phyloP scores from a whole-genome alignment of 805 yeast genomes.

The Ogataea allantospora region DNA sequence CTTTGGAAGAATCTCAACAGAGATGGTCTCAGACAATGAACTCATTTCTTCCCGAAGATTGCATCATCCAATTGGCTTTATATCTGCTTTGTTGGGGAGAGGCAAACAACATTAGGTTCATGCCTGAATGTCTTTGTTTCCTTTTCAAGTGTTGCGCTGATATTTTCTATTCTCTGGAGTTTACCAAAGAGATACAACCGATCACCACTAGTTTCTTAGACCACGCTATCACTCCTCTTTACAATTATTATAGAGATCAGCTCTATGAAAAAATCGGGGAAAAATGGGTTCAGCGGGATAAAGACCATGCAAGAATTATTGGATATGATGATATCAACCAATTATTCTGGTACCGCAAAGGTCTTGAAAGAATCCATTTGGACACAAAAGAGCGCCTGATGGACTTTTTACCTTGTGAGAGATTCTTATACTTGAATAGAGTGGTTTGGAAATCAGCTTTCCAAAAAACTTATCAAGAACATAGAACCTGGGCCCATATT shows the following conservation, averaged over 20 bases:
- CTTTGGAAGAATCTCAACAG: slow-evolving; percentile 44
- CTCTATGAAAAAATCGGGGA: slow-evolving; percentile 46
- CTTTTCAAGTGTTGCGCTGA: slow-evolving; percentile 80
- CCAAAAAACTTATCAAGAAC: slow-evolving; percentile 71
- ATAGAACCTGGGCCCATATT: slow-evolving; percentile 74
- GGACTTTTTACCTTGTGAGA: slow-evolving; percentile 50
- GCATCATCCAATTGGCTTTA: slow-evolving; percentile 61
- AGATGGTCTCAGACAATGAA: slow-evolving; percentile 55
- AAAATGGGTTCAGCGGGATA: slow-evolving; percentile 45
- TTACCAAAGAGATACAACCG: slow-evolving; percentile 33
- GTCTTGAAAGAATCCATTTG: slow-evolving; percentile 56
- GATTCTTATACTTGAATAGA: slow-evolving; percentile 53
- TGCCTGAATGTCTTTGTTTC: slow-evolving; percentile 88
- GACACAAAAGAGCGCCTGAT: slow-evolving; percentile 45
- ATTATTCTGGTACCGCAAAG: slow-evolving; percentile 77
- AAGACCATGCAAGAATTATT: slow-evolving; percentile 65
- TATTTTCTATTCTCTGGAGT: slow-evolving; percentile 50
- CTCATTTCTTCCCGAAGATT: slow-evolving; percentile 48
- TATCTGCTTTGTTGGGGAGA: slow-evolving; percentile 87
- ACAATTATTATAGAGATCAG: slow-evolving; percentile 56
- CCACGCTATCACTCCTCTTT: slow-evolving; percentile 72
- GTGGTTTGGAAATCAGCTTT: slow-evolving; percentile 69
- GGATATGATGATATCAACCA: slow-evolving; percentile 93
- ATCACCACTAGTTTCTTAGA: slow-evolving; percentile 50
- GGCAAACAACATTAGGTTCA: slow-evolving; percentile 78